Base-by-base conservation (phyloP, 192 early-diverging fungal genomes). In the Coemansia sp. region DNA sequence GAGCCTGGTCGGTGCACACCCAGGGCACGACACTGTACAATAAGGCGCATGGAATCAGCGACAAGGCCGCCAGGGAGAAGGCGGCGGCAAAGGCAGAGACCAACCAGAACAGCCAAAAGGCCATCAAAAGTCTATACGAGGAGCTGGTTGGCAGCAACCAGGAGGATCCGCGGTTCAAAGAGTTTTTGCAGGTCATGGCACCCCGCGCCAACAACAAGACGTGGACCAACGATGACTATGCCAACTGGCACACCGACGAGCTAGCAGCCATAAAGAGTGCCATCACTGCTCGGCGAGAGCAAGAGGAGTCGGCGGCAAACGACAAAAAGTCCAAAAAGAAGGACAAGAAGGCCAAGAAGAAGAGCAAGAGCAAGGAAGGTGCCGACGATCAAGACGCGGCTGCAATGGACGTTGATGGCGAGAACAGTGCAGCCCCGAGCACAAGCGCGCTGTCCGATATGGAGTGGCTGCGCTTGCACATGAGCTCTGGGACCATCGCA, bases 141-240 rank as follows among this genome's bases (percentile, higher is more conserved):
- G 69, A 71, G 53, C 42, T 60, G 29, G 46, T 19, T 40, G 15
- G 9, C 3, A 81, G 45, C 25, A 83, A 85, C 32, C 77, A 81
- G 55, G 77, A 86, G 5, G 88, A 98, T 61, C 82, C 87, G 11
- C 85, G 90, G 51, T 82, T 98, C 43, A 80, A 85, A 43, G 95
- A 98, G 63, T 91, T 86, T 59, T 62, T 95, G 60, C 84, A 92
- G 53, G 89, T 95, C 9, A 93, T 96, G 92, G 60, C 83, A 26
- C 87, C 92, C 3, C 82, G 93, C 22, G 79, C 85, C 1, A 81
- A 77, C 19, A 80, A 80, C 41, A 80, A 82, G 55, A 90, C 91
- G 3, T 98, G 95, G 95, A 83, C 86, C 3, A 96, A 98, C 69
- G 93, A 98, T 46, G 93, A 96, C 58, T 73, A 70, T 22, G 43